phyloP scores from a whole-genome alignment of 2,329 filamentous ascomycete genomes.

The Capronia epimyces region DNA sequence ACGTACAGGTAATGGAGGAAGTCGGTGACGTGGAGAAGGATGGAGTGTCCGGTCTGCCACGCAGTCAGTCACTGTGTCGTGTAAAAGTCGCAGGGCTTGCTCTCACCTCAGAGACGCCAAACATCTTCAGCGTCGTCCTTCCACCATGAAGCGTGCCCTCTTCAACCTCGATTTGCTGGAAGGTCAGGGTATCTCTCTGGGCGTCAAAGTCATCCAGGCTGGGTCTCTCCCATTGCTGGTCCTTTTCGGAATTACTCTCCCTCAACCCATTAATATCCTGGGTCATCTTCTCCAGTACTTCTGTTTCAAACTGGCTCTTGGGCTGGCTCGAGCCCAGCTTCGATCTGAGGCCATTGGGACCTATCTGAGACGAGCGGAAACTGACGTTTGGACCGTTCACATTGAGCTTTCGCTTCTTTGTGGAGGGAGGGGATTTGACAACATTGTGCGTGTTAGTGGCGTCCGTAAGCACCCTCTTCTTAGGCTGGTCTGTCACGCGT shows the following conservation, averaged over 20 bases:
- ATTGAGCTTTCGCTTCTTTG: constrained; percentile 83
- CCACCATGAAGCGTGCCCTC: constrained; percentile 78
- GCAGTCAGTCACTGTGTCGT: constrained; percentile 1
- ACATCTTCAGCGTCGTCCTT: constrained; percentile 76
- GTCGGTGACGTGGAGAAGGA: constrained; percentile 88
- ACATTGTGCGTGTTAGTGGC: constrained; percentile 60
- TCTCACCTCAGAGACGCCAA: constrained; percentile 76
- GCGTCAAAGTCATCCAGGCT: constrained; percentile 57
- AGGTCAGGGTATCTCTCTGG: constrained; percentile 65
- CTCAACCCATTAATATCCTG: constrained; percentile 86
- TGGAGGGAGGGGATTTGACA: constrained; percentile 46
- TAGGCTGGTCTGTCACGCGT: constrained; percentile 40
- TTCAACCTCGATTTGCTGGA: constrained; percentile 93
- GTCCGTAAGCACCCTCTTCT: constrained; percentile 69
- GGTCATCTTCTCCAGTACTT: constrained; percentile 90
- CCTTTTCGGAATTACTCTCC: constrained; percentile 81
- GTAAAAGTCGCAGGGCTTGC: constrained; percentile 5
- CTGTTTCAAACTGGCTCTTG: constrained; percentile 88
- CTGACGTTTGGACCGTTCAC: constrained; percentile 44
- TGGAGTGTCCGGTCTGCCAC: constrained; percentile 69
- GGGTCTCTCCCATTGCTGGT: constrained; percentile 82
- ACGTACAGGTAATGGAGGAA: constrained; percentile 97
- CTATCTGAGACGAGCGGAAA: constrained; percentile 60
- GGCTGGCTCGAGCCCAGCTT: constrained; percentile 67
- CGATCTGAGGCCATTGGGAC: constrained; percentile 46